Percentiles rank a stretch among this genome's conserved stretches.
Conservation (phyloP, 371 early-diverging fungal species). For the Amoeboaphelidium protococcarum region DNA sequence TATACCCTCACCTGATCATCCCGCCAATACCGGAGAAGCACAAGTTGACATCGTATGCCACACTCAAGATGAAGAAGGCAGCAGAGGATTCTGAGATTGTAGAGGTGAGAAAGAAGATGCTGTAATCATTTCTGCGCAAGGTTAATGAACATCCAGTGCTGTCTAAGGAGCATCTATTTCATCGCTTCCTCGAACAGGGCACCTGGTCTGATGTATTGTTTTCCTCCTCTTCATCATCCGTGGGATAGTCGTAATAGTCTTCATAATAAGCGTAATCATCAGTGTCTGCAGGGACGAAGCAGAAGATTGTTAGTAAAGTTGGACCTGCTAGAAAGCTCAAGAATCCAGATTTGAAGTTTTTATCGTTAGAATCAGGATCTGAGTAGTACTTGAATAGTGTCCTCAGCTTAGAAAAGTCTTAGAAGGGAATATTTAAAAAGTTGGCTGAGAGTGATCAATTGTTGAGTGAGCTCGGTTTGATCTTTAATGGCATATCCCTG, state of each 20-base stretch:
- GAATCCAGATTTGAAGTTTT: conserved; percentile 35
- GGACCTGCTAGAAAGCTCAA: conserved; percentile 23
- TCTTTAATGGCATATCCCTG: not conserved
- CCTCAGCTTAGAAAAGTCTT: conserved; percentile 25
- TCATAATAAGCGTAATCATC: not conserved
- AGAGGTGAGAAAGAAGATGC: conserved; percentile 57
- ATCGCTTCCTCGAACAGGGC: conserved; percentile 47
- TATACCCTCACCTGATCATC: conserved; percentile 53
- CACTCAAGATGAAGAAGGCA: conserved; percentile 5
- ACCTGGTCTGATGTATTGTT: conserved; percentile 16
- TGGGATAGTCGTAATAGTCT: not conserved
- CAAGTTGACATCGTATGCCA: conserved; percentile 27
- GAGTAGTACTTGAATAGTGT: conserved; percentile 31
- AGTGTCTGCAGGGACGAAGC: not conserved
- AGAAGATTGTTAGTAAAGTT: conserved; percentile 22
- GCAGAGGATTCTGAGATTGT: conserved; percentile 50
- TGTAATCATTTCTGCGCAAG: conserved; percentile 62
- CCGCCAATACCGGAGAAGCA: conserved; percentile 92
- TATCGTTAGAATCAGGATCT: conserved; percentile 36
- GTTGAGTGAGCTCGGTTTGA: not conserved
- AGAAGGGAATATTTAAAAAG: conserved; percentile 23
- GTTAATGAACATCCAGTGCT: conserved; percentile 55
- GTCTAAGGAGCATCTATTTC: conserved; percentile 52
- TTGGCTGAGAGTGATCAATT: conserved; percentile 3
- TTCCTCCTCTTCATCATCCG: not conserved